phyloP scores from a whole-genome alignment of 2,329 filamentous ascomycete genomes.

The Neoscytalidium dimidiatum region DNA sequence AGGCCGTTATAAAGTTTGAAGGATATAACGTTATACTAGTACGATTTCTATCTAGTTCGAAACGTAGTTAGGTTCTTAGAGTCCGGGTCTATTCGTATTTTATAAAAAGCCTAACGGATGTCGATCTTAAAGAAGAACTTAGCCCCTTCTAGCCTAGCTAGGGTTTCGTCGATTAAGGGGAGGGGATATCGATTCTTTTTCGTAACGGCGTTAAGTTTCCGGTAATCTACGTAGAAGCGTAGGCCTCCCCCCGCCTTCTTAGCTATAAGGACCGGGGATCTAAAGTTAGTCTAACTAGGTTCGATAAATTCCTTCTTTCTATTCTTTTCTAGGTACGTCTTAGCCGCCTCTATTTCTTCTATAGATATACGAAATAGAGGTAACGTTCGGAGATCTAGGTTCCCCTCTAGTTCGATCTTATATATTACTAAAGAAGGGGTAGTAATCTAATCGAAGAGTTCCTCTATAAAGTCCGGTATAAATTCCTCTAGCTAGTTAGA shows the following conservation, averaged over 20 bases:
- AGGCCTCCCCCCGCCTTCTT: not conserved
- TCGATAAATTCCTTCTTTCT: not conserved
- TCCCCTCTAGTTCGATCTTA: not conserved
- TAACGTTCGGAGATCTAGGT: not conserved
- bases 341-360: not conserved
- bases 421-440: not conserved
- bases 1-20: conserved; percentile 28
- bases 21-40: conserved; percentile 28
- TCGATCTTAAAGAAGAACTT: conserved; percentile 1
- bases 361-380: not conserved
- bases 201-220: not conserved
- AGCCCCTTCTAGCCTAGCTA: not conserved
- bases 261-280: not conserved
- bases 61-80: conserved; percentile 23
- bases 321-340: not conserved
- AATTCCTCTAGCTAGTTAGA: not conserved
- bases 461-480: not conserved
- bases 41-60: conserved; percentile 25
- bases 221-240: not conserved
- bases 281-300: not conserved
- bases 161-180: not conserved
- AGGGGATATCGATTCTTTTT: not conserved
- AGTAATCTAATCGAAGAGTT: not conserved
- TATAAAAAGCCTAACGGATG: not conserved
- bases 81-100: not conserved